Evolutionary conservation across 352 stramenopile genomes (phyloP).

Genomic region (Lagenidium sp.): DNA sequence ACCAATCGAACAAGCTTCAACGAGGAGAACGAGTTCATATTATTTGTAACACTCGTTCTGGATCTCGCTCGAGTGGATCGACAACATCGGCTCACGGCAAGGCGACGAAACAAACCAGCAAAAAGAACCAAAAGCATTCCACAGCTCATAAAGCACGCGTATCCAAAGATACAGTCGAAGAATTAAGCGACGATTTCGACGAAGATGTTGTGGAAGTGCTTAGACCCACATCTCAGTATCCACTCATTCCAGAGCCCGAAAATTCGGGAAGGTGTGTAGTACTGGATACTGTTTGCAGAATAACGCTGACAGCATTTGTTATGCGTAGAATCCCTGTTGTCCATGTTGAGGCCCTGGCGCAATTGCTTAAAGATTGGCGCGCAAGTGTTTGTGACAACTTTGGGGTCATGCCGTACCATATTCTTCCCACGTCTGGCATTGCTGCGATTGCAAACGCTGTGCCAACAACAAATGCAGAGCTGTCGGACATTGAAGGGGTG

Average conservation of each 20-base stretch:
- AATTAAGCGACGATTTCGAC: conserved; percentile 55
- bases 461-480: conserved; percentile 60
- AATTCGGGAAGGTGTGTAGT: conserved; percentile 30
- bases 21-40: conserved; percentile 67
- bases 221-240: conserved; percentile 24
- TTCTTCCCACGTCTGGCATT: conserved; percentile 73
- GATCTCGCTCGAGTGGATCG: conserved; percentile 17
- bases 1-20: conserved; percentile 36
- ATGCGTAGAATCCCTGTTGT: conserved; percentile 43
- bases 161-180: conserved; percentile 35
- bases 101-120: conserved; percentile 25
- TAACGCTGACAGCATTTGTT: neutral
- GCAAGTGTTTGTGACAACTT: conserved; percentile 79
- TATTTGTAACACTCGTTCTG: conserved; percentile 64
- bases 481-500: conserved; percentile 76
- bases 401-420: conserved; percentile 85
- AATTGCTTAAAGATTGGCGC: conserved; percentile 82
- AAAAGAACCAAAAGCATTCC: conserved; percentile 7
- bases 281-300: neutral
- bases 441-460: conserved; percentile 72
- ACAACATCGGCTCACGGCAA: conserved; percentile 20
- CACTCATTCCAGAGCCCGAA: conserved; percentile 39
- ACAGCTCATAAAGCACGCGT: too few species aligned
- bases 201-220: conserved; percentile 50
- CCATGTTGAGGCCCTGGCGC: conserved; percentile 63